Conservation (phyloP, 352 stramenopile genomes). For the Phytopythium cucurbitacearum region DNA sequence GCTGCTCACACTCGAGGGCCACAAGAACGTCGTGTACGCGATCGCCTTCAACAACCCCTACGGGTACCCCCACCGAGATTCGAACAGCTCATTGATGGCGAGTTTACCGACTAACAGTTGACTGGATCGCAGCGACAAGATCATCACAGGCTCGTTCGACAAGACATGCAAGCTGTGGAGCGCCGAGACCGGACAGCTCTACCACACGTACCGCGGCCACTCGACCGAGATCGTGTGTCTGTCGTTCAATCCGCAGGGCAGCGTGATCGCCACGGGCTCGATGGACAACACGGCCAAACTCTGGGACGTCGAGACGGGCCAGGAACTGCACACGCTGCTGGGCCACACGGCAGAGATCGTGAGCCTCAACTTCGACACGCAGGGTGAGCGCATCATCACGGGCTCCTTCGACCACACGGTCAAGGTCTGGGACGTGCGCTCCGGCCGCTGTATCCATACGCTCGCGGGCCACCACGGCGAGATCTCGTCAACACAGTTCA, state of each 20-base stretch:
- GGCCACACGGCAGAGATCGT: conserved; percentile 95
- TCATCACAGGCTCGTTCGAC: conserved; percentile 94
- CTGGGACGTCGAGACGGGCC: conserved; percentile 94
- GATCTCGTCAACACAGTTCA: conserved; percentile 94
- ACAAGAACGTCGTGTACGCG: conserved; percentile 96
- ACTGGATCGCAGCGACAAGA: conserved; percentile 71
- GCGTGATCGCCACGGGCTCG: conserved; percentile 85
- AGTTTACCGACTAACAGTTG: no score
- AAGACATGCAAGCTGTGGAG: conserved; percentile 97
- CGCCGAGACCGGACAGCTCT: conserved; percentile 90
- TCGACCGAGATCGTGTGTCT: conserved; percentile 96
- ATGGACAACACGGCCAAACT: conserved; percentile 96
- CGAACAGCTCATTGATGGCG: no score
- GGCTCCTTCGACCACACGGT: conserved; percentile 95
- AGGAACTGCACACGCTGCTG: conserved; percentile 92
- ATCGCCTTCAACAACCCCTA: conserved; percentile 98
- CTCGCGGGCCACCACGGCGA: conserved; percentile 93
- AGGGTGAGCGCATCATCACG: conserved; percentile 92
- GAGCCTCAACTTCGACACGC: conserved; percentile 92
- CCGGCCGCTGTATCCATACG: conserved; percentile 88
- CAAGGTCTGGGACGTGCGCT: conserved; percentile 88
- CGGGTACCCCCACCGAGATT: conserved; percentile 31
- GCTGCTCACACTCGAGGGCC: conserved; percentile 91
- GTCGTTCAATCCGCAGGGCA: conserved; percentile 93
- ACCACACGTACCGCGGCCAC: conserved; percentile 94